Evolutionary conservation across 2,329 filamentous ascomycete species (phyloP).

Genomic region (Aspergillus chevalieri): DNA sequence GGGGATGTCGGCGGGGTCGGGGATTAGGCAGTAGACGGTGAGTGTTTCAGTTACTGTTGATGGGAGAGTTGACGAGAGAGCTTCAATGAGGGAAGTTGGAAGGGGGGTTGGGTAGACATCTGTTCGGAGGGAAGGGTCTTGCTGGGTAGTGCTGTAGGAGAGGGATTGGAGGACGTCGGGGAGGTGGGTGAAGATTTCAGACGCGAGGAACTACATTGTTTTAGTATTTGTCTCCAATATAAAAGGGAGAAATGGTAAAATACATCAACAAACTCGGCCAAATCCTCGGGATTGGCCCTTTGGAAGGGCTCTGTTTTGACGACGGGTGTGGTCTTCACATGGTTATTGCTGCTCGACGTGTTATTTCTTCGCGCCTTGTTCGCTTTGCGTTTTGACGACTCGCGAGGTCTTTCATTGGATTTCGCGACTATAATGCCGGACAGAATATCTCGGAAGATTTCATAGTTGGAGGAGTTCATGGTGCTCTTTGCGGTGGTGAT

Average conservation of each 20-base stretch:
- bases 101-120: constrained; percentile 54
- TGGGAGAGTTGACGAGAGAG: constrained; percentile 51
- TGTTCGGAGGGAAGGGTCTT: constrained; percentile 44
- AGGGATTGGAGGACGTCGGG: constrained; percentile 57
- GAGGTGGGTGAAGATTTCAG: constrained; percentile 61
- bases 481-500: neutral
- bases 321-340: neutral
- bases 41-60: constrained; percentile 62
- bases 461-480: constrained; percentile 47
- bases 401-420: constrained; percentile 46
- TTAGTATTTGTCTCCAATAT: neutral
- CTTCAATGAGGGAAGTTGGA: constrained; percentile 44
- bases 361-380: constrained; percentile 15
- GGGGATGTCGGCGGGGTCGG: constrained; percentile 40
- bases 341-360: neutral
- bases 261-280: constrained; percentile 72
- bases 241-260: neutral
- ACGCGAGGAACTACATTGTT: constrained; percentile 58
- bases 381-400: constrained; percentile 26
- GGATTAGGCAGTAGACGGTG: constrained; percentile 58
- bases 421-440: constrained; percentile 63
- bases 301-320: neutral
- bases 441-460: constrained; percentile 67
- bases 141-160: constrained; percentile 53
- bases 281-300: constrained; percentile 54